Percentiles rank a stretch among this genome's conserved stretches.
phyloP scores from a whole-genome alignment of 2,329 filamentous ascomycete species.

The Fusarium mexicanum region DNA sequence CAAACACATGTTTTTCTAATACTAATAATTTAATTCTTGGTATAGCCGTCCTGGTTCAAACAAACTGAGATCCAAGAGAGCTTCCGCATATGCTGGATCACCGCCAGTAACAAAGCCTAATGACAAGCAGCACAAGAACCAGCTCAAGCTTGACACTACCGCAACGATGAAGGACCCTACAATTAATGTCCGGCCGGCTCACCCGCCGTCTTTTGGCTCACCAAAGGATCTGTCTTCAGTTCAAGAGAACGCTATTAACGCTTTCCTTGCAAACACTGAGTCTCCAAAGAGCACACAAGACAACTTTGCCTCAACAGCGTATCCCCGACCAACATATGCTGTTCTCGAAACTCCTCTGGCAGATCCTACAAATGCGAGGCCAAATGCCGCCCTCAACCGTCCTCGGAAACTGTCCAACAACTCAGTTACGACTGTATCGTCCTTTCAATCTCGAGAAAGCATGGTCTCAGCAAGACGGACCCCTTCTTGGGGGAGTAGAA shows the following conservation, averaged over 20 bases:
- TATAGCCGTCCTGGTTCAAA: slow-evolving; percentile 40
- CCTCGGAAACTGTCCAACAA: slow-evolving; percentile 50
- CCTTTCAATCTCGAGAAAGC: slow-evolving; percentile 46
- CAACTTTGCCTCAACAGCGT: slow-evolving; percentile 25
- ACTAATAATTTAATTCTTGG: slow-evolving; percentile 18
- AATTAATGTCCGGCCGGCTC: slow-evolving; percentile 32
- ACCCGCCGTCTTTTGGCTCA: slow-evolving; percentile 32
- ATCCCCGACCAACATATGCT: slow-evolving; percentile 46
- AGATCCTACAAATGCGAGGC: slow-evolving; percentile 36
- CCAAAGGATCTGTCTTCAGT: slow-evolving; percentile 33
- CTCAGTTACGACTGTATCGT: slow-evolving; percentile 40
- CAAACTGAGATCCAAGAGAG: slow-evolving; percentile 41
- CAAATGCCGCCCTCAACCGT: slow-evolving; percentile 45
- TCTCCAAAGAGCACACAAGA: slow-evolving; percentile 6
- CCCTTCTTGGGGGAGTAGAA: slow-evolving; percentile 50
- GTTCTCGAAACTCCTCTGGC: slow-evolving; percentile 44
- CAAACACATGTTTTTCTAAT: slow-evolving; percentile 2
- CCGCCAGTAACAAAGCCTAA: slow-evolving; percentile 13
- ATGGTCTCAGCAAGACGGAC: slow-evolving; percentile 41
- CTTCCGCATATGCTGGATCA: slow-evolving; percentile 32
- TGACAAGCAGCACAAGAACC: slow-evolving; percentile 12
- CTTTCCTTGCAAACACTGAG: slow-evolving; percentile 23
- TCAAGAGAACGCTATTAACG: slow-evolving; percentile 31
- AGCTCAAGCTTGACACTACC: slow-evolving; percentile 20
- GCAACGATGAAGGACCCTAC: slow-evolving; percentile 38